phyloP scores from a whole-genome alignment of 2,329 filamentous ascomycete genomes.

The Xylaria sp. region DNA sequence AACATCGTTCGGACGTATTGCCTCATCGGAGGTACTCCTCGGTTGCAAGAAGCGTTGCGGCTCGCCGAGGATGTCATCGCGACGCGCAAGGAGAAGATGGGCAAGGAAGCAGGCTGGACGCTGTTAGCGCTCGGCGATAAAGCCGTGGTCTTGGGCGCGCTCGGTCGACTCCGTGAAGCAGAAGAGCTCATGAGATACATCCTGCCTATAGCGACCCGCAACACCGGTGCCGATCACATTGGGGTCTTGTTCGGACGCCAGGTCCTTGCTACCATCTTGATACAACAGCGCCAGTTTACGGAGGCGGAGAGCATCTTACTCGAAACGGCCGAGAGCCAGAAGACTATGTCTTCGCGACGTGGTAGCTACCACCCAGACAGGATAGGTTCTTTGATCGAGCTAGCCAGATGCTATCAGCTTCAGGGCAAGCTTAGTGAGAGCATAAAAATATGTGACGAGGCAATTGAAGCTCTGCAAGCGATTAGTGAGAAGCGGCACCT shows the following conservation, averaged over 20 bases:
- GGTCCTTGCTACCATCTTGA: constrained; percentile 30
- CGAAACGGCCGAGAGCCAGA: not conserved
- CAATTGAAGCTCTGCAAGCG: not conserved
- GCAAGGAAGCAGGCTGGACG: constrained; percentile 35
- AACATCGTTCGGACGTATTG: constrained; percentile 17
- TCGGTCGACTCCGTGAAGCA: constrained; percentile 11
- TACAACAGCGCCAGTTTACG: constrained; percentile 4
- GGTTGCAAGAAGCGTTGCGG: not conserved
- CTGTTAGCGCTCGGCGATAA: constrained; percentile 31
- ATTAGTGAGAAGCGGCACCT: not conserved
- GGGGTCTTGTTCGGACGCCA: constrained; percentile 33
- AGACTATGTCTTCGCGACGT: not conserved
- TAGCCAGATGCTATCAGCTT: not conserved
- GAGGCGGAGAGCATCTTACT: constrained; percentile 21
- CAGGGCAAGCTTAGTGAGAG: not conserved
- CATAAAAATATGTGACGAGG: not conserved
- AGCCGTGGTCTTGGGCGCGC: constrained; percentile 30
- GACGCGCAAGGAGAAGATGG: constrained; percentile 20
- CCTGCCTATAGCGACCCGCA: constrained; percentile 25
- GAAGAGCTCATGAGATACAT: constrained; percentile 8
- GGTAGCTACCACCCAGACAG: not conserved
- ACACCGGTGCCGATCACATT: constrained; percentile 24
- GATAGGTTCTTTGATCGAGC: not conserved
- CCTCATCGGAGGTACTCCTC: not conserved
- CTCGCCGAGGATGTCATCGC: constrained; percentile 31